These are phyloP conservation scores for Phaeosphaeriaceae sp. DNA, from an alignment of 2,329 filamentous ascomycete species.

Conservation along the genomic window DNA sequence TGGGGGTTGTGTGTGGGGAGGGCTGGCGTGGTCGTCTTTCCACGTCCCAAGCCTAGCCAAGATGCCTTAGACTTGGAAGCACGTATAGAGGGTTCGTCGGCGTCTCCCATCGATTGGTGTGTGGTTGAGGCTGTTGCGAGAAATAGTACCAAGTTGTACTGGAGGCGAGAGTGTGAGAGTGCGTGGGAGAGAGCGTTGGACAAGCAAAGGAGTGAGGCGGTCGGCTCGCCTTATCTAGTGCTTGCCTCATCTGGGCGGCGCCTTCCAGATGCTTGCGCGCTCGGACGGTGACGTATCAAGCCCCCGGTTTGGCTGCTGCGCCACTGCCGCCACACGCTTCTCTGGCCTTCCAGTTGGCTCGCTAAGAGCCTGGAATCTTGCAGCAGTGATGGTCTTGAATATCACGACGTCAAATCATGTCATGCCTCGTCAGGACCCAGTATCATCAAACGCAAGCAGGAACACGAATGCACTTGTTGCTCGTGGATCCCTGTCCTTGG, in stretches of 20 bases:
- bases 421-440: background rate
- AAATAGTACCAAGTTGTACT: background rate
- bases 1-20: conserved; percentile 38
- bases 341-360: background rate
- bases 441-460: background rate
- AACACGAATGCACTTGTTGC: background rate
- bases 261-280: conserved; percentile 6
- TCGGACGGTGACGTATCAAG: conserved; percentile 16
- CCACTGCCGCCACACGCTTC: background rate
- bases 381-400: background rate
- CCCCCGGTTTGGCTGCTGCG: background rate
- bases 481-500: background rate
- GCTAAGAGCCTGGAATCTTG: background rate
- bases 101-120: conserved; percentile 62
- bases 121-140: conserved; percentile 11
- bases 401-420: background rate
- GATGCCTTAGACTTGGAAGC: conserved; percentile 60
- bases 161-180: background rate
- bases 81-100: conserved; percentile 60
- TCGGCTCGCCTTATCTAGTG: conserved; percentile 24
- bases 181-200: conserved; percentile 8
- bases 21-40: conserved; percentile 38
- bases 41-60: conserved; percentile 53
- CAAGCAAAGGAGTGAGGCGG: conserved; percentile 31
- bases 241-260: conserved; percentile 8